Conservation (phyloP, 2,329 filamentous ascomycete genomes). For the Fusarium sp. region DNA sequence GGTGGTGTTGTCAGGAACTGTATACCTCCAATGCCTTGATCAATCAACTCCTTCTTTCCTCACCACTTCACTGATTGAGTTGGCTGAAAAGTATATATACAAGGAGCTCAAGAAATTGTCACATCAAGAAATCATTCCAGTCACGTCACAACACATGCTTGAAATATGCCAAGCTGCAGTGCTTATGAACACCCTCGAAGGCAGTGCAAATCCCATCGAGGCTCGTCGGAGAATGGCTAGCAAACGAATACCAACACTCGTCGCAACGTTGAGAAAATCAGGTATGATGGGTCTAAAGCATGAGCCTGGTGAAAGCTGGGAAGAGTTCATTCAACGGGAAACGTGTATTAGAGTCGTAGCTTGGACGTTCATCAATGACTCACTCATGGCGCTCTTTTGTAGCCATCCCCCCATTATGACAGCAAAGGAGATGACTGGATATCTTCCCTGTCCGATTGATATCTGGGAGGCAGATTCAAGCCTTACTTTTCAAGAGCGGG, state of each 20-base stretch:
- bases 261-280: slow-evolving; percentile 12
- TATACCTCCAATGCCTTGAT: not conserved
- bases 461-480: slow-evolving; percentile 30
- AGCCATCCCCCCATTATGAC: slow-evolving; percentile 26
- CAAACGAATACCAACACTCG: slow-evolving; percentile 11
- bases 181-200: slow-evolving; percentile 17
- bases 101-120: slow-evolving; percentile 2
- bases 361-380: slow-evolving; percentile 31
- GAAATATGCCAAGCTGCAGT: slow-evolving; percentile 30
- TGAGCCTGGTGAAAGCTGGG: not conserved
- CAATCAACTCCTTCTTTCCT: not conserved
- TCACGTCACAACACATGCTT: slow-evolving; percentile 6
- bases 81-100: slow-evolving; percentile 34
- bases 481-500: not conserved
- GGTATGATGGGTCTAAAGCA: slow-evolving; percentile 6
- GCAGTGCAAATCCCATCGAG: slow-evolving; percentile 6
- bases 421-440: slow-evolving; percentile 26
- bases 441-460: slow-evolving; percentile 20
- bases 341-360: slow-evolving; percentile 30
- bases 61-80: not conserved
- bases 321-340: slow-evolving; percentile 20
- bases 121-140: not conserved
- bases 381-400: slow-evolving; percentile 15
- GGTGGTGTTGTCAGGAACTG: slow-evolving; percentile 7
- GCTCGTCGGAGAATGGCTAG: slow-evolving; percentile 12